Evolutionary conservation across 352 stramenopile genomes (phyloP), one percentile per base, ranked within the genome.

Genomic region (Plasmopara muralis): DNA sequence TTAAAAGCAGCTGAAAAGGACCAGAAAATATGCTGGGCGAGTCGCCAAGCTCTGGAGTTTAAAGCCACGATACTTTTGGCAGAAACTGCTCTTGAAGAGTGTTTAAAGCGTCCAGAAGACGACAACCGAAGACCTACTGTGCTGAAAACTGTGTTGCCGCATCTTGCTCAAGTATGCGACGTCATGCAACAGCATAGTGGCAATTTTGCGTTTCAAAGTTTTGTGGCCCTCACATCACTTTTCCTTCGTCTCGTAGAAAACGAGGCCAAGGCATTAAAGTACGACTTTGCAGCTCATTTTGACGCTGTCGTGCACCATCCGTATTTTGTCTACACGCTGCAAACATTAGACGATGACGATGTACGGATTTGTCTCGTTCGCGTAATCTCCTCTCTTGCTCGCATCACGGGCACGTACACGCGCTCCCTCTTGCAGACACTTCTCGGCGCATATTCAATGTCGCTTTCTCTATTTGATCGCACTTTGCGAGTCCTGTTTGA

Each of bases 401-500:
- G 67, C 25, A 60, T 68, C 15, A 72, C 69, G 5, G 47, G 44
- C 2, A 61, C 70, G n/a, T 86, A 86, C 43, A 60, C 62, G 18
- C 65, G 69, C 8, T 55, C 64, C 37, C 53, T 90, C 25, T 84
- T 87, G 48, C 63, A 83, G 53, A 59, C 68, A 15, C 53, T 93
- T 25, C 70, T 93, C 6, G 66, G 61, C 16, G 49, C 66, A 5
- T 93, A 93, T 60, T 71, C 63, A 12, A 85, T 89, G 64, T 88
- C 81, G 33, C 57, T 91, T 0, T 84, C 73, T 20, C 41, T 60
- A 0, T 62, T 78, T 8, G 83, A 93, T 56, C 67, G 79, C 9
- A 49, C 70, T 25, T 37, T 92, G 18, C 73, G 81, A 12, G 53
- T 69, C 1, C 29, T 89, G 20, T 67, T 89, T 4, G 57, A 83